A percentile compares a stretch with the other conserved stretches of the same genome.
phyloP scores from a whole-genome alignment of 2,329 filamentous ascomycete genomes.

The Exophiala dermatitidis region DNA sequence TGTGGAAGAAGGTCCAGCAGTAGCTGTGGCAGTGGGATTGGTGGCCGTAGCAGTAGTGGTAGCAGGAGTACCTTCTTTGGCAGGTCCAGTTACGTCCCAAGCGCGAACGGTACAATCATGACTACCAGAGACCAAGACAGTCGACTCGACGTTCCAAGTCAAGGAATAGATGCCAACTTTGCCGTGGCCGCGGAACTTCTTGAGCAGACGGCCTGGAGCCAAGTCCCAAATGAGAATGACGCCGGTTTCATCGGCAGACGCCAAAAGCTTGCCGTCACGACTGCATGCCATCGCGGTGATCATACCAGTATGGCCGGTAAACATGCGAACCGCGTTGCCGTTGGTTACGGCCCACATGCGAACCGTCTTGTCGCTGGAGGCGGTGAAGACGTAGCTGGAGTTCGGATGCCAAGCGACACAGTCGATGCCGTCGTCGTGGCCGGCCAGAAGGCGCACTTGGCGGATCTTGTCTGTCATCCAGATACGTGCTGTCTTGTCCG shows the following conservation, averaged over 20 bases:
- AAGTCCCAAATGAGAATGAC: conserved; percentile 95
- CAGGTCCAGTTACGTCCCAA: conserved; percentile 78
- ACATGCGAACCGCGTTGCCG: conserved; percentile 80
- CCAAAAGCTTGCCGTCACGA: conserved; percentile 82
- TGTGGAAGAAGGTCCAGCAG: neutral
- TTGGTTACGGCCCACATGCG: conserved; percentile 95
- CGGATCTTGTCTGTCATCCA: conserved; percentile 93
- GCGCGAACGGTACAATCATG: conserved; percentile 87
- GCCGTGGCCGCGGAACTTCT: conserved; percentile 87
- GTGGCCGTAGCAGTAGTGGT: conserved; percentile 39
- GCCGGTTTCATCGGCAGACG: conserved; percentile 78
- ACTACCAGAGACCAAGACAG: conserved; percentile 79
- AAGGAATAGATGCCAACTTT: conserved; percentile 91
- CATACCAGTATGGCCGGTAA: conserved; percentile 83
- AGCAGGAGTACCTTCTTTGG: conserved; percentile 46
- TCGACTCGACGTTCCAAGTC: conserved; percentile 88
- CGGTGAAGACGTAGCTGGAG: conserved; percentile 86
- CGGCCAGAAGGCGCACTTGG: conserved; percentile 77
- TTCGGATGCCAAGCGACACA: conserved; percentile 92
- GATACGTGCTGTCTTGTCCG: conserved; percentile 81
- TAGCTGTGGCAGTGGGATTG: neutral
- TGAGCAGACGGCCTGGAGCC: conserved; percentile 73
- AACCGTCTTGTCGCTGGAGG: conserved; percentile 84
- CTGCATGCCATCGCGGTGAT: conserved; percentile 79
- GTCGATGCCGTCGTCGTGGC: conserved; percentile 90